Evolutionary conservation across 495 filamentous ascomycete species (phyloP).

Genomic region (Penicillium coffeae): DNA sequence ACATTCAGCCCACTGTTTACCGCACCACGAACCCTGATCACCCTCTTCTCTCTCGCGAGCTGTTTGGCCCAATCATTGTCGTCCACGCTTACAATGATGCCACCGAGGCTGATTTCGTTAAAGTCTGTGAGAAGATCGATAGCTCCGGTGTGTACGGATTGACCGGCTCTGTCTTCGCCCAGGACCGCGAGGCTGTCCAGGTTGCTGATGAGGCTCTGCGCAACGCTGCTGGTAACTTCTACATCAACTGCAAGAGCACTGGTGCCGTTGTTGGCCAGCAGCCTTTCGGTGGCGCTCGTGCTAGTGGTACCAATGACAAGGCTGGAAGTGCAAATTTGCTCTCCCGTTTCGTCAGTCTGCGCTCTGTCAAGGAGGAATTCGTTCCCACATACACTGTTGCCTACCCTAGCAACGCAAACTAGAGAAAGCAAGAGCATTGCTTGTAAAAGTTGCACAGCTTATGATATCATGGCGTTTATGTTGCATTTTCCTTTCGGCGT

Average conservation of each 20-base stretch:
- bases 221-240: conserved; percentile 83
- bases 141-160: conserved; percentile 69
- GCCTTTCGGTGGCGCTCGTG: conserved; percentile 81
- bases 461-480: conserved; percentile 24
- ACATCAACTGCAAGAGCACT: conserved; percentile 91
- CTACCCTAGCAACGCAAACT: conserved; percentile 73
- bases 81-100: conserved; percentile 58
- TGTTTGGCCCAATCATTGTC: conserved; percentile 61
- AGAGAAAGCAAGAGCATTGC: not conserved
- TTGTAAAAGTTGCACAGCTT: conserved; percentile 14
- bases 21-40: conserved; percentile 60
- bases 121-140: conserved; percentile 58
- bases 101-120: conserved; percentile 44
- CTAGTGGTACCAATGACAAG: conserved; percentile 90
- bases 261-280: conserved; percentile 91
- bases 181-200: conserved; percentile 63
- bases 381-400: conserved; percentile 59
- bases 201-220: conserved; percentile 69
- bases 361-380: conserved; percentile 92
- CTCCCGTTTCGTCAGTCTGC: conserved; percentile 73
- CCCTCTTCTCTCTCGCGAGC: conserved; percentile 56
- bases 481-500: conserved; percentile 17
- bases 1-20: conserved; percentile 66
- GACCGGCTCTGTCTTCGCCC: conserved; percentile 75
- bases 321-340: conserved; percentile 75